phyloP scores from a whole-genome alignment of 2,329 filamentous ascomycete genomes.

The Fusarium sp. region DNA sequence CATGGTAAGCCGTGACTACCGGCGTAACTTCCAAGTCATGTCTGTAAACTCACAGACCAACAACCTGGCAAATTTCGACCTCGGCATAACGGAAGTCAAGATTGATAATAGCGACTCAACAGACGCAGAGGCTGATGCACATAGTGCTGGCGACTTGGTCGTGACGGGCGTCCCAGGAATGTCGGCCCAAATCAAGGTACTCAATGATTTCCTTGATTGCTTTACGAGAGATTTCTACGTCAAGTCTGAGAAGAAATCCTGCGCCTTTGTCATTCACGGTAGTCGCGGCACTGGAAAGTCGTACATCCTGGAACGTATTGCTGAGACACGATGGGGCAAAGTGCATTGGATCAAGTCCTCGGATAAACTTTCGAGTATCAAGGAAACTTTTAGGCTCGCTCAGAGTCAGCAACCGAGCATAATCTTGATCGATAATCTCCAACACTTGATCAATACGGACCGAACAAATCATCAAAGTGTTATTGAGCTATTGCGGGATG shows the following conservation, averaged over 20 bases:
- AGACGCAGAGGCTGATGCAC: constrained; percentile 24
- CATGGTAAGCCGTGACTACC: constrained; percentile 52
- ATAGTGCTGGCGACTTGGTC: constrained; percentile 54
- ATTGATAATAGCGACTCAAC: constrained; percentile 51
- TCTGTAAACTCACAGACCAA: constrained; percentile 66
- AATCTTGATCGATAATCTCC: constrained; percentile 82
- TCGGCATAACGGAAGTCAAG: constrained; percentile 54
- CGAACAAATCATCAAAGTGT: constrained; percentile 63
- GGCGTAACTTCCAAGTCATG: constrained; percentile 64
- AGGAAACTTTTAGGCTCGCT: constrained; percentile 77
- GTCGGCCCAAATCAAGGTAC: constrained; percentile 68
- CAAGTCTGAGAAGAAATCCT: constrained; percentile 54
- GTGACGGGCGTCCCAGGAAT: constrained; percentile 76
- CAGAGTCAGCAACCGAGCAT: constrained; percentile 77
- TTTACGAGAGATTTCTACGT: constrained; percentile 60
- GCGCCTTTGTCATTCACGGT: constrained; percentile 81
- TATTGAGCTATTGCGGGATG: constrained; percentile 64
- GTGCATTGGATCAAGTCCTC: constrained; percentile 71
- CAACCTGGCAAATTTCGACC: constrained; percentile 59
- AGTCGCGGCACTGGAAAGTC: constrained; percentile 88
- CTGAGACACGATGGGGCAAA: constrained; percentile 75
- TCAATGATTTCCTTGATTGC: constrained; percentile 74
- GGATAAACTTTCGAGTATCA: constrained; percentile 70
- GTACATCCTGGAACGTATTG: constrained; percentile 76
- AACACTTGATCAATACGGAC: constrained; percentile 74